Conservation (phyloP, 345 rosid species). For the Brassica napus region DNA sequence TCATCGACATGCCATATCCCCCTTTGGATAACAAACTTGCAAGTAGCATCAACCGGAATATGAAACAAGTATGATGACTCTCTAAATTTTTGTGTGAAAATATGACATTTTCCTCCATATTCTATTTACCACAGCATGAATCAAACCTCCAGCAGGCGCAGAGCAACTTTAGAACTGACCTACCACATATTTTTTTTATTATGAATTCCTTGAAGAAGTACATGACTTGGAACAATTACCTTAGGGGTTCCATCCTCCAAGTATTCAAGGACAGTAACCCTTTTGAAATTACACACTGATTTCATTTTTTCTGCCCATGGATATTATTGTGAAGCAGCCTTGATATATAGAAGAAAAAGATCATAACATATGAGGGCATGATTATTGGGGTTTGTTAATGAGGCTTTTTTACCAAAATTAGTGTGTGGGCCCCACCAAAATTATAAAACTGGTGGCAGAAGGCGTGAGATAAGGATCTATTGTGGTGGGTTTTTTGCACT, state of each 20-base stretch:
- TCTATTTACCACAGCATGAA: not conserved
- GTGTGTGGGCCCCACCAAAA: too few species aligned
- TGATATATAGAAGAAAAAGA: not conserved
- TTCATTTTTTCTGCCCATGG: not conserved
- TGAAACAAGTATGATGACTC: not conserved
- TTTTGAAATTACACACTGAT: not conserved
- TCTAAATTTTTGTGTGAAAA: not conserved
- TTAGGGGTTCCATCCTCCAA: not conserved
- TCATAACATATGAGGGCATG: too few species aligned
- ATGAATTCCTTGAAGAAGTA: not conserved
- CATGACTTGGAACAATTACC: not conserved
- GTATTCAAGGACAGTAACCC: not conserved
- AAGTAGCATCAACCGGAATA: not conserved
- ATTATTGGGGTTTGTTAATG: too few species aligned
- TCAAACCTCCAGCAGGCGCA: not conserved
- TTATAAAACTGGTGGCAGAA: too few species aligned
- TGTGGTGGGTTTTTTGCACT: too few species aligned
- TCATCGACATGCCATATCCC: not conserved
- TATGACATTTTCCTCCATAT: not conserved
- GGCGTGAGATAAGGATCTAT: too few species aligned
- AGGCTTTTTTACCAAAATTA: too few species aligned
- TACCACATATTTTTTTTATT: not conserved
- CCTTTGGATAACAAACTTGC: not conserved
- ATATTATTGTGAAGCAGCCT: not conserved
- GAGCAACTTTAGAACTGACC: not conserved